Conservation (phyloP, 2,329 filamentous ascomycete genomes). For the Metarhizium album region DNA sequence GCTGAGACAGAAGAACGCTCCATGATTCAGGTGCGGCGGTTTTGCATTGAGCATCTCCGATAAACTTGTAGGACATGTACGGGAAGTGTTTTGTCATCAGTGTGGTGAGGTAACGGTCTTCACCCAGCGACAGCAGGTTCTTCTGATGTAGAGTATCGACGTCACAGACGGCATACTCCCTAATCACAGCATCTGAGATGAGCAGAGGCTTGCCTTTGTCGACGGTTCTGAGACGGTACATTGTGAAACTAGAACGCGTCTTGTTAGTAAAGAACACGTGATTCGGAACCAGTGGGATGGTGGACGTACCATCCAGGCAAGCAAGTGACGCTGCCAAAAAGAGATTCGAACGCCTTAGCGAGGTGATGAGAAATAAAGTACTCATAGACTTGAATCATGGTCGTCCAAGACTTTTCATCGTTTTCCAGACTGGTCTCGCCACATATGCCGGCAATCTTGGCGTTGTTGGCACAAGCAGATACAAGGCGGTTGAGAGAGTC, state of each 20-base stretch:
- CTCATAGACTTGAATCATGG: constrained; percentile 99
- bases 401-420: constrained; percentile 93
- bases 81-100: constrained; percentile 98
- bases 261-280: neutral
- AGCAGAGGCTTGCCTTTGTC: constrained; percentile 93
- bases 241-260: constrained; percentile 67
- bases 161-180: constrained; percentile 78
- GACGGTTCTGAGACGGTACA: constrained; percentile 91
- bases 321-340: constrained; percentile 97
- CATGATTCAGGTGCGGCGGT: constrained; percentile 92
- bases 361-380: constrained; percentile 99
- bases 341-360: constrained; percentile 91
- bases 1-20: constrained; percentile 90
- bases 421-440: constrained; percentile 95
- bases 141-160: constrained; percentile 96
- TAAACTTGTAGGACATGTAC: constrained; percentile 89
- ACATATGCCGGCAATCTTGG: constrained; percentile 94
- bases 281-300: neutral
- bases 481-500: constrained; percentile 90
- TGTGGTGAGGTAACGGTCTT: constrained; percentile 94
- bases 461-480: constrained; percentile 83
- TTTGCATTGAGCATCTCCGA: constrained; percentile 83
- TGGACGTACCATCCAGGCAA: constrained; percentile 87
- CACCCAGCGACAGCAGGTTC: constrained; percentile 85
- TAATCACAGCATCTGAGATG: constrained; percentile 78